Base-by-base conservation (phyloP, 106 monocot species). In the Dendrobium nobile region DNA sequence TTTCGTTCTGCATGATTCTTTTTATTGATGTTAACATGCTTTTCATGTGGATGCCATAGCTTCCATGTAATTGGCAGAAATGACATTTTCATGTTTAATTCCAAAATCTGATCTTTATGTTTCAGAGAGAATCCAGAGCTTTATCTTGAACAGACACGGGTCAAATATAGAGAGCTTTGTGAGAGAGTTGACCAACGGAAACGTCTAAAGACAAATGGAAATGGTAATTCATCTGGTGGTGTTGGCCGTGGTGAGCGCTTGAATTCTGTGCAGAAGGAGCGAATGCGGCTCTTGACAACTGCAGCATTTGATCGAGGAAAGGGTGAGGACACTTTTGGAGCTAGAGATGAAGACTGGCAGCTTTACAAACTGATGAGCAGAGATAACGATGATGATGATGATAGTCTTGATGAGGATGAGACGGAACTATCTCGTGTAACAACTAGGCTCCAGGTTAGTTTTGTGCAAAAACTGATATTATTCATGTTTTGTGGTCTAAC, bases 251-350 rank as follows among this genome's bases (percentile, higher is more conserved):
- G 98, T 41, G 98, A 95, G 80, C 89, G 98, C 4, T 78, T 98
- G 78, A 98, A 87, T 87, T 92, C 92, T 31, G 91, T 92, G 84
- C 98, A 98, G 79, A 95, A 83, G 78, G 98, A 98, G 78, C 92
- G 95, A 78, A 98, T 98, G 98, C 92, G 95, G 48, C 95, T 98
- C 44, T 81, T 98, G 65, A 90, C 98, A 20, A 92, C 95, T 33
- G 98, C 98, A 70, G 94, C 92, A 80, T 95, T 88, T 85, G 98
- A 98, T 89, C 86, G 98, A 22, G 95, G 98, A 42, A 98, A 95
- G 77, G 95, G 98, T 61, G 95, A 98, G 81, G 98, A 98, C 75
- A 98, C 98, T 43, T 98, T 95, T 86, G 98, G 98, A 72, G 82
- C 89, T 40, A 92, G 84, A 84, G 98, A 98, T 84, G 92, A 95